Evolutionary conservation across 768 basidiomycete genomes (phyloP).

Genomic region (Sarcodon aspratus): DNA sequence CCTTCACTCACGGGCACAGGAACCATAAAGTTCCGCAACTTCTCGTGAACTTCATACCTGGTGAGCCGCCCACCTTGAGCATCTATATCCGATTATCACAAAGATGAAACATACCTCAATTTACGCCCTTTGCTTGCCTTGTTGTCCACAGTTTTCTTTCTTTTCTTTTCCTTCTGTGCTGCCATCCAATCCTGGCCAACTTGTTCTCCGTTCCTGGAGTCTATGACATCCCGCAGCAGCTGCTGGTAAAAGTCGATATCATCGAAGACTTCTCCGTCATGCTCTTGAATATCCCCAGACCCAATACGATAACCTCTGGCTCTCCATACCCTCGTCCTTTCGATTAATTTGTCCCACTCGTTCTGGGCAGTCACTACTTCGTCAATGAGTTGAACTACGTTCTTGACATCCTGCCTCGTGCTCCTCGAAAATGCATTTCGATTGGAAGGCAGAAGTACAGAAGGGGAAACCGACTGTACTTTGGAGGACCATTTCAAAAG

Average conservation of each 20-base stretch:
- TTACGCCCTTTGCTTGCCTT: conserved; percentile 94
- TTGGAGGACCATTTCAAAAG: conserved; percentile 94
- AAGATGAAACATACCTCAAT: conserved; percentile 44
- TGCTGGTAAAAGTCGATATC: conserved; percentile 94
- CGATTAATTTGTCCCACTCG: conserved; percentile 46
- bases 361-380: conserved; percentile 36
- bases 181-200: conserved; percentile 52
- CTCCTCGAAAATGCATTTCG: conserved; percentile 51
- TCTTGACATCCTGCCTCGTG: conserved; percentile 11
- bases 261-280: conserved; percentile 53
- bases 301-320: conserved; percentile 36
- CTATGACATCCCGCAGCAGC: conserved; percentile 84
- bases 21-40: conserved; percentile 94
- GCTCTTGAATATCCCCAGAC: conserved; percentile 11
- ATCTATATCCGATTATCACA: not conserved
- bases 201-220: conserved; percentile 33
- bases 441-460: conserved; percentile 57
- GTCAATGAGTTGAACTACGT: conserved; percentile 67
- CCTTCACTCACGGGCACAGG: conserved; percentile 53
- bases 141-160: conserved; percentile 75
- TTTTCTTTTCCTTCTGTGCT: conserved; percentile 58
- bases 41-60: conserved; percentile 91
- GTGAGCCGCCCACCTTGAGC: conserved; percentile 1
- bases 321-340: conserved; percentile 49
- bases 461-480: conserved; percentile 85